Conservation (phyloP, 2,329 filamentous ascomycete species). For the Colletotrichum spaethianum region DNA sequence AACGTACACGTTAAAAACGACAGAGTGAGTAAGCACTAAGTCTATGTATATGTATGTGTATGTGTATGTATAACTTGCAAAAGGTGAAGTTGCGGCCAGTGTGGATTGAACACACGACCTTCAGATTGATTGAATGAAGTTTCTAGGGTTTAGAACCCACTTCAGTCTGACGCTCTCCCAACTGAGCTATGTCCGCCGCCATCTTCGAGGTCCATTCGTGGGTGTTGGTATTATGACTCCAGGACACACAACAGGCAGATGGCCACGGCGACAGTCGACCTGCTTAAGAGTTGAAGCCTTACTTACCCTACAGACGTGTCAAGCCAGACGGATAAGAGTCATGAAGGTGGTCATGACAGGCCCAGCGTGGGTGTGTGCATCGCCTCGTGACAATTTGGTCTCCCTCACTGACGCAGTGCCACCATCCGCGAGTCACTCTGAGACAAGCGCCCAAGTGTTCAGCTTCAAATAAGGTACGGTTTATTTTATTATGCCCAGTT, state of each 20-base stretch:
- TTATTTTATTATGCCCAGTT: conserved; percentile 27
- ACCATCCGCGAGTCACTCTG: conserved; percentile 14
- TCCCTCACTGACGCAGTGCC: background rate
- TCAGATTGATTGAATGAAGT: conserved; percentile 40
- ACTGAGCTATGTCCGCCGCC: conserved; percentile 41
- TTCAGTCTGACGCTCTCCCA: conserved; percentile 42
- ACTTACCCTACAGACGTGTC: background rate
- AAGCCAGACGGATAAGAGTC: background rate
- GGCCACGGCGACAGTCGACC: background rate
- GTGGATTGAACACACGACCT: conserved; percentile 42
- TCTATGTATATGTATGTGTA: too few species aligned
- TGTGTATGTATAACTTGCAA: background rate
- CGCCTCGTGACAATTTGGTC: background rate
- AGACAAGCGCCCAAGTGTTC: conserved; percentile 7
- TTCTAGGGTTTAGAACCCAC: conserved; percentile 26
- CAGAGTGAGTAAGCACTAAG: too few species aligned
- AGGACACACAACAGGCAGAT: background rate
- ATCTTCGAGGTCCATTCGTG: background rate
- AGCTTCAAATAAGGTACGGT: conserved; percentile 15
- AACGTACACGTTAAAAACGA: too few species aligned
- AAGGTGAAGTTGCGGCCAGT: conserved; percentile 39
- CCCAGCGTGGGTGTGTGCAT: conserved; percentile 6
- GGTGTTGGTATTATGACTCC: background rate
- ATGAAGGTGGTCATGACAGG: conserved; percentile 4
- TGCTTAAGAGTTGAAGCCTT: background rate